Evolutionary conservation across 768 basidiomycete species (phyloP).

Genomic region (Tricholoma matsutake): DNA sequence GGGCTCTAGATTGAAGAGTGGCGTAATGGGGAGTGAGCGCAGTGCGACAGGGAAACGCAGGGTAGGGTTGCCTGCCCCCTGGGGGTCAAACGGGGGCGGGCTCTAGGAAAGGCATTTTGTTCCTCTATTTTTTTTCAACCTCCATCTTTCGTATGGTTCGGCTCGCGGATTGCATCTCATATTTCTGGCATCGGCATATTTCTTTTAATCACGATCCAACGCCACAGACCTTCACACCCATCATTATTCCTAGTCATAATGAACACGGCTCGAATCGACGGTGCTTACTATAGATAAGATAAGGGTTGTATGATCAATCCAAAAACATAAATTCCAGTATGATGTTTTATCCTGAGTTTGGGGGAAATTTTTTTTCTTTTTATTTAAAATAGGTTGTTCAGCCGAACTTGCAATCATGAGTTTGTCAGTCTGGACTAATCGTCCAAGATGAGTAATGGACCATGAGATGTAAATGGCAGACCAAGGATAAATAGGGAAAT

Average conservation of each 20-base stretch:
- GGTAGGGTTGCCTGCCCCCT: conserved; percentile 18
- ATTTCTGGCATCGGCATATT: background rate
- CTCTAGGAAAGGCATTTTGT: conserved; percentile 3
- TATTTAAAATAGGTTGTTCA: too few relatives aligned
- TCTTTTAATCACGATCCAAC: background rate
- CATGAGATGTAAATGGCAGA: too few relatives aligned
- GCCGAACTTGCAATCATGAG: too few relatives aligned
- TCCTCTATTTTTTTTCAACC: background rate
- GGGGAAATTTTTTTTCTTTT: too few relatives aligned
- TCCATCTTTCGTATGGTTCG: background rate
- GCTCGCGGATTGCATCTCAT: background rate
- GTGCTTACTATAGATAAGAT: background rate
- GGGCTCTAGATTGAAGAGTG: conserved; percentile 6
- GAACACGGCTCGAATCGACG: background rate
- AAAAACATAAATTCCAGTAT: too few relatives aligned
- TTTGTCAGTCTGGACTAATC: too few relatives aligned
- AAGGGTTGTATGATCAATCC: too few relatives aligned
- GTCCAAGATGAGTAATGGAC: too few relatives aligned
- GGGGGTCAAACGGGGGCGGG: conserved; percentile 12
- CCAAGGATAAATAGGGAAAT: too few relatives aligned
- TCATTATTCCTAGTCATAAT: background rate
- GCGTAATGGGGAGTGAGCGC: conserved; percentile 20
- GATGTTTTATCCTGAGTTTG: too few relatives aligned
- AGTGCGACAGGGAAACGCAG: conserved; percentile 19
- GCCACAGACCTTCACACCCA: background rate